A percentile compares a stretch with the other conserved stretches of the same genome.
phyloP scores from a whole-genome alignment of 495 filamentous ascomycete species.

The Penicillium turbatum region DNA sequence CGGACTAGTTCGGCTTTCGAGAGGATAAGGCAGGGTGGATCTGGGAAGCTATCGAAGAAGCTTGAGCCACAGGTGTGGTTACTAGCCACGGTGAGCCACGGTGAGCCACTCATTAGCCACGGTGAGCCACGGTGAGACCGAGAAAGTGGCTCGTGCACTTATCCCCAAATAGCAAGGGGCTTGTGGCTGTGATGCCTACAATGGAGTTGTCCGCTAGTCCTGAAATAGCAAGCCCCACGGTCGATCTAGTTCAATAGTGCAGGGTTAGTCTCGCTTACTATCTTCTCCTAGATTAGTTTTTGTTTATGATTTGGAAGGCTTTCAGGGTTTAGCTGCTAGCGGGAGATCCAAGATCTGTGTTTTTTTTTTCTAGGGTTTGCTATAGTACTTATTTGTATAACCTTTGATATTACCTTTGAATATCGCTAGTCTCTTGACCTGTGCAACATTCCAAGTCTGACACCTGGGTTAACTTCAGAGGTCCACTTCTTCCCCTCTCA shows the following conservation, averaged over 20 bases:
- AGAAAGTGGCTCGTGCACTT: conserved; percentile 24
- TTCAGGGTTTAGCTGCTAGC: neutral
- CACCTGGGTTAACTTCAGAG: neutral
- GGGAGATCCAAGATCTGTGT: conserved; percentile 2
- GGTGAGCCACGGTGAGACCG: conserved; percentile 24
- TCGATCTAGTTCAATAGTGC: conserved; percentile 20
- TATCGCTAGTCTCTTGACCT: conserved; percentile 10
- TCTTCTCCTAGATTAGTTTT: neutral
- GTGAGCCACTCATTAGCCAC: conserved; percentile 14
- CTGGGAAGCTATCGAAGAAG: conserved; percentile 21
- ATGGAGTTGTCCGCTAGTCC: conserved; percentile 10
- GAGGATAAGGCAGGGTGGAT: conserved; percentile 14
- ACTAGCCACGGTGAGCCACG: conserved; percentile 22
- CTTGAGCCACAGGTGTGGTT: conserved; percentile 24
- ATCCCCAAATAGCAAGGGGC: conserved; percentile 16
- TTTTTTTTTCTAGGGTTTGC: no score
- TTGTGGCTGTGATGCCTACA: conserved; percentile 22
- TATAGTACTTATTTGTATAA: no score
- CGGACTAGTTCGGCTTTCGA: conserved; percentile 29
- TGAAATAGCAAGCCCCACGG: neutral
- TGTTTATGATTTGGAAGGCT: conserved; percentile 20
- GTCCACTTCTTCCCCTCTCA: neutral
- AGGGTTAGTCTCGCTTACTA: conserved; percentile 8
- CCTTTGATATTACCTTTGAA: neutral
- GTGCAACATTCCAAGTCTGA: conserved; percentile 17